These are phyloP conservation scores for Cucumis melo DNA, from an alignment of 306 rosid species.

Conservation along the genomic window DNA sequence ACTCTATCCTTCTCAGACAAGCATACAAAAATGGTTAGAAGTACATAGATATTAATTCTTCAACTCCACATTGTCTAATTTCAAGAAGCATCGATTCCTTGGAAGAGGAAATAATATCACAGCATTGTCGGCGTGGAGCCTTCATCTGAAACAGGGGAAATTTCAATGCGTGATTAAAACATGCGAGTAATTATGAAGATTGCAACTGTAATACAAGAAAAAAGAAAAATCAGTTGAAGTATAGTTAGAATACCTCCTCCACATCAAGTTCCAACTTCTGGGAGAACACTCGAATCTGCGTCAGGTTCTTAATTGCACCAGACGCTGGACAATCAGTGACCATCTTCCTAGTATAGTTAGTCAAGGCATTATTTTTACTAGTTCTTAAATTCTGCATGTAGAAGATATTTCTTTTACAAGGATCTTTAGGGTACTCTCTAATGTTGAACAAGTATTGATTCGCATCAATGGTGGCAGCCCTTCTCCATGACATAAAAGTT, in stretches of 20 bases:
- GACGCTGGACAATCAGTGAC: slow-evolving; percentile 31
- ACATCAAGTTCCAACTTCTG: slow-evolving; percentile 39
- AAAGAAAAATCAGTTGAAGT: background rate
- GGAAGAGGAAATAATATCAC: slow-evolving; percentile 2
- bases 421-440: slow-evolving; percentile 54
- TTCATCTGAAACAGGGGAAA: slow-evolving; percentile 42
- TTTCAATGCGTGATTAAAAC: background rate
- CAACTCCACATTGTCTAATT: slow-evolving; percentile 3
- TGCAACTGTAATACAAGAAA: background rate
- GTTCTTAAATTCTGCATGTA: slow-evolving; percentile 35
- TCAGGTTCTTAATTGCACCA: slow-evolving; percentile 24
- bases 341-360: slow-evolving; percentile 36
- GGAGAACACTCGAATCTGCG: slow-evolving; percentile 37
- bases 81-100: slow-evolving; percentile 2
- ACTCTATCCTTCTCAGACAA: background rate
- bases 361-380: slow-evolving; percentile 32
- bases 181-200: background rate
- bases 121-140: slow-evolving; percentile 64
- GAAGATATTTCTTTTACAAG: slow-evolving; percentile 64
- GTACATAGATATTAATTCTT: slow-evolving; percentile 8
- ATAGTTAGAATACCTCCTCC: slow-evolving; percentile 41
- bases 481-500: slow-evolving; percentile 72
- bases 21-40: background rate
- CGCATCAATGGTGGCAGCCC: slow-evolving; percentile 32
- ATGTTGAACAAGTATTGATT: slow-evolving; percentile 41